Evolutionary conservation across 805 yeast species (phyloP).

Genomic region (Yamadazyma phyllophila): DNA sequence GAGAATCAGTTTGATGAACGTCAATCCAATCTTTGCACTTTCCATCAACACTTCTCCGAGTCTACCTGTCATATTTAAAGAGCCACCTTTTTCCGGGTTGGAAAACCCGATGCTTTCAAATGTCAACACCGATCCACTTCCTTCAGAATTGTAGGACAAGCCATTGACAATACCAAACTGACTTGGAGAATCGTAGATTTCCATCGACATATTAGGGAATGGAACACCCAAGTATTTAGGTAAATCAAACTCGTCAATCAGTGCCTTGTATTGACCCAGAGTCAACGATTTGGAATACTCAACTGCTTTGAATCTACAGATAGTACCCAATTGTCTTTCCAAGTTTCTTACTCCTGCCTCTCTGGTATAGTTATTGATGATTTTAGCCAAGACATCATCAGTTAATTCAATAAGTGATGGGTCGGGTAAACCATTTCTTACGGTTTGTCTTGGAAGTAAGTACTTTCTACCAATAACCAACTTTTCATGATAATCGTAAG

Average conservation of each 20-base stretch:
- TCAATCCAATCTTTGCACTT: conserved; percentile 74
- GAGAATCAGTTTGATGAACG: conserved; percentile 62
- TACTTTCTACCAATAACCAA: conserved; percentile 65
- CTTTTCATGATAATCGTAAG: conserved; percentile 79
- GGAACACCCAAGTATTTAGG: conserved; percentile 71
- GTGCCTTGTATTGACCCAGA: conserved; percentile 30
- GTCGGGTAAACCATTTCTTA: conserved; percentile 59
- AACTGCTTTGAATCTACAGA: conserved; percentile 82
- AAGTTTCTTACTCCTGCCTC: conserved; percentile 85
- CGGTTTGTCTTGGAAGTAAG: conserved; percentile 72
- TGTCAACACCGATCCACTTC: conserved; percentile 76
- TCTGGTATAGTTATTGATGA: conserved; percentile 70
- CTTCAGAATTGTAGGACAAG: conserved; percentile 80
- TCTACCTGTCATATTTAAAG: conserved; percentile 72
- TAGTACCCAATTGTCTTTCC: conserved; percentile 69
- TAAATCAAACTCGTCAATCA: conserved; percentile 53
- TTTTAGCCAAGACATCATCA: conserved; percentile 54
- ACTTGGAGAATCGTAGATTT: conserved; percentile 20
- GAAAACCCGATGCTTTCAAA: conserved; percentile 71
- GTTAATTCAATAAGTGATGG: conserved; percentile 43
- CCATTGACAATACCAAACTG: conserved; percentile 80
- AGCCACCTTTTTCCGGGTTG: conserved; percentile 37
- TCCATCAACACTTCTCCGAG: conserved; percentile 80
- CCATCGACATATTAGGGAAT: conserved; percentile 35
- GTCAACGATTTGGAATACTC: conserved; percentile 46